phyloP scores from a whole-genome alignment of 2,329 filamentous ascomycete species.

The Cladosporium oxysporum region DNA sequence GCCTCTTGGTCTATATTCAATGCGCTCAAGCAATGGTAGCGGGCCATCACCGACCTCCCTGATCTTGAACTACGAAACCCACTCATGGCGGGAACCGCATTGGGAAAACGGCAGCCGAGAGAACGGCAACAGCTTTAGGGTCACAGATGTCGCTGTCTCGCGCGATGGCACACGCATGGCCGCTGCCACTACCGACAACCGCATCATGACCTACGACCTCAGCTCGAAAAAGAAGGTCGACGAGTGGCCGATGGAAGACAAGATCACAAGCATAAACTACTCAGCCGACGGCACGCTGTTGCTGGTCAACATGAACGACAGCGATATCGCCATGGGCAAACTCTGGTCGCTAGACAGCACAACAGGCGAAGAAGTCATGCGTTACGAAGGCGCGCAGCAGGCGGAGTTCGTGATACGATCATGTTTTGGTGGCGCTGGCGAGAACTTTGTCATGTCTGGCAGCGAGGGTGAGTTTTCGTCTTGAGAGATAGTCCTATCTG shows the following conservation, averaged over 20 bases:
- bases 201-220: constrained; percentile 81
- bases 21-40: constrained; percentile 23
- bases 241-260: constrained; percentile 69
- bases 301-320: constrained; percentile 76
- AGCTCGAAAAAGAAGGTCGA: constrained; percentile 54
- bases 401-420: constrained; percentile 78
- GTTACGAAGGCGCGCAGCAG: constrained; percentile 74
- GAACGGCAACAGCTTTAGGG: constrained; percentile 64
- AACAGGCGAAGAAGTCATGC: constrained; percentile 69
- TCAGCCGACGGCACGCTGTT: constrained; percentile 78
- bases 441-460: constrained; percentile 88
- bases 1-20: constrained; percentile 61
- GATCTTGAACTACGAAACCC: constrained; percentile 33
- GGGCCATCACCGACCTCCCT: constrained; percentile 16
- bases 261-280: constrained; percentile 77
- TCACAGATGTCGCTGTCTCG: constrained; percentile 83
- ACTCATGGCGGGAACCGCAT: constrained; percentile 50
- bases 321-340: constrained; percentile 51
- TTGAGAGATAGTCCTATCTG: background rate
- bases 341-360: constrained; percentile 78
- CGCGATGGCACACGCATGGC: constrained; percentile 78
- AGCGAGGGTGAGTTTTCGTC: constrained; percentile 68
- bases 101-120: constrained; percentile 26
- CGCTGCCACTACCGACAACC: constrained; percentile 69
- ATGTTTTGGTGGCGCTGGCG: constrained; percentile 82